These are phyloP conservation scores for Filosporella fistucella DNA, from an alignment of 495 filamentous ascomycete species.

Conservation along the genomic window DNA sequence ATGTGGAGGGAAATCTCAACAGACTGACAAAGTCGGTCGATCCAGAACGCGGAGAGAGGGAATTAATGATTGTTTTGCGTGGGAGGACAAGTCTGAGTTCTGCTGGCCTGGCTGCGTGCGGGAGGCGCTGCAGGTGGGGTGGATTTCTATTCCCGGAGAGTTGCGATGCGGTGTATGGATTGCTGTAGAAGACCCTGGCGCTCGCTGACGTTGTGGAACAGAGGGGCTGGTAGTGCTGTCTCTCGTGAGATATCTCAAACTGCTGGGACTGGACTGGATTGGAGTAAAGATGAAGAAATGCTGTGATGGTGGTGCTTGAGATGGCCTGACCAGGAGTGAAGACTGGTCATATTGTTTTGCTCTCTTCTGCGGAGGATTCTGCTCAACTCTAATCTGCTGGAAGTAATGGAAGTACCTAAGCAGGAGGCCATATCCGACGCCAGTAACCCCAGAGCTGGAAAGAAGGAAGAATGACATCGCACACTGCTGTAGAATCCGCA, in stretches of 20 bases:
- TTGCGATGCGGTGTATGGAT: slow-evolving; percentile 10
- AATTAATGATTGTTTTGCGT: background rate
- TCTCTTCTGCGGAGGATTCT: no score
- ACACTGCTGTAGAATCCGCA: no score
- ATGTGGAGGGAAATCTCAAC: slow-evolving; percentile 1
- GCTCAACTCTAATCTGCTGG: no score
- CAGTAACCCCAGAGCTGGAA: no score
- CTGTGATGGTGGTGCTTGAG: background rate
- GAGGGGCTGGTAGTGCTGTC: background rate
- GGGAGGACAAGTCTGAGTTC: slow-evolving; percentile 1
- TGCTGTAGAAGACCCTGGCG: slow-evolving; percentile 5
- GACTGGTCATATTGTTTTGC: no score
- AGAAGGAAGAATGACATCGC: no score
- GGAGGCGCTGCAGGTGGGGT: slow-evolving; percentile 14
- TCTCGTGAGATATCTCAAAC: slow-evolving; percentile 1
- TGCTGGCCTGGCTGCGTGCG: slow-evolving; percentile 5
- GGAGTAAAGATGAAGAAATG: background rate
- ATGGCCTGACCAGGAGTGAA: no score
- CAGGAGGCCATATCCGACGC: no score
- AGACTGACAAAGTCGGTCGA: background rate
- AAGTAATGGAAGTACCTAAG: no score
- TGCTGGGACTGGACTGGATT: background rate
- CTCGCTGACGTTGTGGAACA: slow-evolving; percentile 12
- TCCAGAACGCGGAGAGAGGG: background rate
- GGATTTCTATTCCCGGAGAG: slow-evolving; percentile 9